These are phyloP conservation scores for Moesziomyces sp. DNA, from an alignment of 1,284 basidiomycete genomes.

Conservation along the genomic window DNA sequence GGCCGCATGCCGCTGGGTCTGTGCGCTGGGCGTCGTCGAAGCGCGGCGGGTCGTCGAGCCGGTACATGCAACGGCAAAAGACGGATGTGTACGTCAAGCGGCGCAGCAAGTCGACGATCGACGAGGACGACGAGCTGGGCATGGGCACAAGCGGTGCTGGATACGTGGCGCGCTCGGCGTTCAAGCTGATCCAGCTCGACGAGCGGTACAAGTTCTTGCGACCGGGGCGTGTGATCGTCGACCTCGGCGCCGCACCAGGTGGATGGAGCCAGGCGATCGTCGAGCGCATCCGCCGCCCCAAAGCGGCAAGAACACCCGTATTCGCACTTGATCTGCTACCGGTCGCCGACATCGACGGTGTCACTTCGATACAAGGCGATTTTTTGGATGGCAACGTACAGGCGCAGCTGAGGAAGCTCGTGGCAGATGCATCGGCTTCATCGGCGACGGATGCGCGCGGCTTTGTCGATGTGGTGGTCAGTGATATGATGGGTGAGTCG, in stretches of 20 bases:
- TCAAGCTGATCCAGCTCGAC: constrained; percentile 59
- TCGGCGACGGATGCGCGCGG: constrained; percentile 13
- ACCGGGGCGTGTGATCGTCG: constrained; percentile 48
- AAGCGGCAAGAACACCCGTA: constrained; percentile 1
- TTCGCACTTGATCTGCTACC: constrained; percentile 57
- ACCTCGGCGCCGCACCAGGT: constrained; percentile 62
- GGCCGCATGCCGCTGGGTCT: too few relatives aligned
- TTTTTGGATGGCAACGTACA: constrained; percentile 41
- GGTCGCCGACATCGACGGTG: constrained; percentile 28
- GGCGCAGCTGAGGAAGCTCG: constrained; percentile 16
- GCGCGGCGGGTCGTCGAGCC: constrained; percentile 34
- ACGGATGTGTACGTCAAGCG: constrained; percentile 43
- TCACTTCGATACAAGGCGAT: constrained; percentile 51
- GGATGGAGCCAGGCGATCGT: constrained; percentile 61
- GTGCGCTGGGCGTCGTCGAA: constrained; percentile 30
- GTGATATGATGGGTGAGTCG: constrained; percentile 63
- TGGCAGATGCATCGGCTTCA: constrained; percentile 27
- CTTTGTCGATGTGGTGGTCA: constrained; percentile 58
- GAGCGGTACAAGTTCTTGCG: constrained; percentile 51
- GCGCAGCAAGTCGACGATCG: constrained; percentile 1
- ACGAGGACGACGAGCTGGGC: constrained; percentile 8
- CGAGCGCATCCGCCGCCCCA: constrained; percentile 13
- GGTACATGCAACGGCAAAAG: constrained; percentile 45
- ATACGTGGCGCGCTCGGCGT: constrained; percentile 58
- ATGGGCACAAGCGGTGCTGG: not conserved